A percentile compares a stretch with the other conserved stretches of the same genome.
These are phyloP conservation scores for Umbilicaria muhlenbergii DNA, from an alignment of 495 filamentous ascomycete species.

Conservation along the genomic window DNA sequence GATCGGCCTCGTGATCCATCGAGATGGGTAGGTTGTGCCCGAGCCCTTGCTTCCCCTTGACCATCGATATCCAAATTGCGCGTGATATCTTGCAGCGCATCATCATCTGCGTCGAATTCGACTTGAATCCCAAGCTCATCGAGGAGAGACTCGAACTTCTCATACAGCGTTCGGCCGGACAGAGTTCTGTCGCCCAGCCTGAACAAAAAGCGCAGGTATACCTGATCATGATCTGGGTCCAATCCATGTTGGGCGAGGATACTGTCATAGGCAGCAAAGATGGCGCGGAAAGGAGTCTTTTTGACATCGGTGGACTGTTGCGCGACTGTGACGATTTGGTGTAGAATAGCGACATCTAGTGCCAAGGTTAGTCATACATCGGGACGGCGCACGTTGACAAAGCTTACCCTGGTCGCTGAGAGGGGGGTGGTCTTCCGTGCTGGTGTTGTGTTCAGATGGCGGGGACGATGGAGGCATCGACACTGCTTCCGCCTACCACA, in stretches of 20 bases:
- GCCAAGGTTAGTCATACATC: background rate
- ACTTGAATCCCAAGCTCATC: conserved; percentile 51
- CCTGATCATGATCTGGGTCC: conserved; percentile 53
- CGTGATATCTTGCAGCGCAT: conserved; percentile 19
- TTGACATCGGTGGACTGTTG: conserved; percentile 48
- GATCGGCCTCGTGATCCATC: conserved; percentile 17
- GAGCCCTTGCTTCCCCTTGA: conserved; percentile 8
- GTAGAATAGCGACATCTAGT: conserved; percentile 63
- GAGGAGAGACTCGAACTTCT: conserved; percentile 51
- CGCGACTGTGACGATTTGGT: conserved; percentile 58
- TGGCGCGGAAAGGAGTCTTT: conserved; percentile 54
- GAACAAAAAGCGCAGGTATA: conserved; percentile 64
- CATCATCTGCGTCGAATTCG: conserved; percentile 34
- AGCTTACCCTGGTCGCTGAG: conserved; percentile 50
- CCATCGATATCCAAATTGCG: conserved; percentile 5
- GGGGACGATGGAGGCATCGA: conserved; percentile 43
- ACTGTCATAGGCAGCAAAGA: conserved; percentile 67
- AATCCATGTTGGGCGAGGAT: conserved; percentile 50
- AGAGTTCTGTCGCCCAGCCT: conserved; percentile 51
- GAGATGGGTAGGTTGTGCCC: conserved; percentile 8
- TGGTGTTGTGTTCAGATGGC: conserved; percentile 25
- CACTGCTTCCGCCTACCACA: conserved; percentile 35
- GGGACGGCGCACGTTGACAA: conserved; percentile 1
- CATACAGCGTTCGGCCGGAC: conserved; percentile 34
- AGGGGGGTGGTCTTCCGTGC: conserved; percentile 30